Percentiles rank a stretch among this genome's conserved stretches.
These are phyloP conservation scores for Metschnikowia bowlesiae DNA, from an alignment of 805 yeast species.

Conservation along the genomic window DNA sequence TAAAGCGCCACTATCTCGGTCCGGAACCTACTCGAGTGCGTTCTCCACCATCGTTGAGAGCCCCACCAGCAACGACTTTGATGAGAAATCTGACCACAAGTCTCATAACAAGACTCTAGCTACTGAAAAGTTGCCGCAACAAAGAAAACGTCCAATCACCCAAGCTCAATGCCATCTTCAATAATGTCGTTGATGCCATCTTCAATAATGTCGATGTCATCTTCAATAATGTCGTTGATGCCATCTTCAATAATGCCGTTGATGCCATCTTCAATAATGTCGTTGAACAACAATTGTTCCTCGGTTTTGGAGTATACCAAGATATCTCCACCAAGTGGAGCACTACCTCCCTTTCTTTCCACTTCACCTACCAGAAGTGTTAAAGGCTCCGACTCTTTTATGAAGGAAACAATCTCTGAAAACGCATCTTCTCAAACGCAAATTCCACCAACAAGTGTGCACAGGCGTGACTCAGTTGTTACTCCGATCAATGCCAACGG, in stretches of 20 bases:
- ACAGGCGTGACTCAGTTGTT: conserved; percentile 31
- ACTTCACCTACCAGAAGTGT: conserved; percentile 36
- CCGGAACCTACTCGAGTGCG: conserved; percentile 31
- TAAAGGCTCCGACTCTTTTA: conserved; percentile 24
- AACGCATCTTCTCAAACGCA: conserved; percentile 10
- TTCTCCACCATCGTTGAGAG: conserved; percentile 47
- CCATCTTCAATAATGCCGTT: too few relatives aligned
- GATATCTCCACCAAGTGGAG: conserved; percentile 27
- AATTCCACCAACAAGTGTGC: conserved; percentile 9
- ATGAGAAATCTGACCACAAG: conserved; percentile 5
- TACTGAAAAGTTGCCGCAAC: conserved; percentile 38
- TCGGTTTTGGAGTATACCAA: conserved; percentile 31
- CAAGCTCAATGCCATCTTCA: conserved; percentile 45
- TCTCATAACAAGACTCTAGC: conserved; percentile 7
- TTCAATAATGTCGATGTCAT: too few relatives aligned
- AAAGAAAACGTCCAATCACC: conserved; percentile 73
- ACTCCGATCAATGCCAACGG: conserved; percentile 44
- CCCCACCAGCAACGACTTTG: conserved; percentile 22
- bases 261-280: too few relatives aligned
- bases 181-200: too few relatives aligned
- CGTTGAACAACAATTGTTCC: conserved; percentile 13
- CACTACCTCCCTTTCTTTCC: conserved; percentile 34
- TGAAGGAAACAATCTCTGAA: conserved; percentile 18
- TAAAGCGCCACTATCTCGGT: conserved; percentile 5
- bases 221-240: too few relatives aligned